A percentile compares a stretch with the other conserved stretches of the same genome.
Evolutionary conservation across 495 filamentous ascomycete genomes (phyloP).

Genomic region (Aspergillus heteromorphus): DNA sequence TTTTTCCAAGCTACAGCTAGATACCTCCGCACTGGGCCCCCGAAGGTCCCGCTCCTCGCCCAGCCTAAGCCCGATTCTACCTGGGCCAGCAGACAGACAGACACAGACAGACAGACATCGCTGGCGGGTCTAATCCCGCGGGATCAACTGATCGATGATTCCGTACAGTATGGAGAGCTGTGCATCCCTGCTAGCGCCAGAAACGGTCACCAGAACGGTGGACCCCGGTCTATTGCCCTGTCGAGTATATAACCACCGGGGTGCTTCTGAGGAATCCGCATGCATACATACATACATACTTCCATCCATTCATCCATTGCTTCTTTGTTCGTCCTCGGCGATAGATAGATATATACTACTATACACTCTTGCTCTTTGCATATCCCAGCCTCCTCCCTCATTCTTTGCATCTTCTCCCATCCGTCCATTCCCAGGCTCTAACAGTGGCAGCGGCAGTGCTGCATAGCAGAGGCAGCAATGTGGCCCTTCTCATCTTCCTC

Average conservation of each 20-base stretch:
- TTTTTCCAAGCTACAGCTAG: not conserved
- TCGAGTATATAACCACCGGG: not conserved
- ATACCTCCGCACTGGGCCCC: not conserved
- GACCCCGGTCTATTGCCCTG: not conserved
- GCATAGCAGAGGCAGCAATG: not conserved
- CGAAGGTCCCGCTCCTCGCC: not conserved
- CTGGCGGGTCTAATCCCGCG: conserved; percentile 3
- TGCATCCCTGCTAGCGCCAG: conserved; percentile 1
- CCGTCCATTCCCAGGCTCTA: no score
- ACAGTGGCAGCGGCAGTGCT: no score
- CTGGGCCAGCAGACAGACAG: conserved; percentile 9
- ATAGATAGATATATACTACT: conserved; percentile 9
- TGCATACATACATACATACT: no score
- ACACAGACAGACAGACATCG: no score
- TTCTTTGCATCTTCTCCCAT: no score
- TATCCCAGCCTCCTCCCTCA: conserved; percentile 3
- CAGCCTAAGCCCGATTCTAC: conserved; percentile 3
- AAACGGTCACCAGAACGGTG: not conserved
- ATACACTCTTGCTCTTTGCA: not conserved
- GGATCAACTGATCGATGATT: conserved; percentile 11
- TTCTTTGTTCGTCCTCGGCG: not conserved
- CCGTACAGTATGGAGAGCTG: not conserved
- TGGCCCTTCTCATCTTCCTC: not conserved
- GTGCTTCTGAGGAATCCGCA: no score
- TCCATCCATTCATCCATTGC: no score